These are phyloP conservation scores for Eutrema salsugineum DNA, from an alignment of 441 rosid species.

Conservation along the genomic window DNA sequence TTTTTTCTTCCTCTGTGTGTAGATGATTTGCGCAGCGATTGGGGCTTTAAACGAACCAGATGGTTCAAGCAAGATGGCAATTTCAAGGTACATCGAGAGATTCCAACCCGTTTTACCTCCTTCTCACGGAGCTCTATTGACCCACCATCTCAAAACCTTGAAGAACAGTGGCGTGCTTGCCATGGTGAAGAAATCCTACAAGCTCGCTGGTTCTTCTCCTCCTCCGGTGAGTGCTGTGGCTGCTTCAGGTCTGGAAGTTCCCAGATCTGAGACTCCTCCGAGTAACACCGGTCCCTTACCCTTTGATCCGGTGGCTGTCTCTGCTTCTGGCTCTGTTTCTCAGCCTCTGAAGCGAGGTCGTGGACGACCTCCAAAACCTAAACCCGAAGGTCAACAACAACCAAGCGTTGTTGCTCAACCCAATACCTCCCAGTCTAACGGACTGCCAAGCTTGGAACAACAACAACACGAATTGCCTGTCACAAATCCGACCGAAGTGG, in stretches of 20 bases:
- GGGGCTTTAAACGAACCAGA: constrained; percentile 57
- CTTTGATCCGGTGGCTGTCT: not conserved
- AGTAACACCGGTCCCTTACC: not conserved
- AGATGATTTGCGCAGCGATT: constrained; percentile 77
- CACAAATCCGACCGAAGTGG: constrained; percentile 12
- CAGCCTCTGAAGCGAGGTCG: constrained; percentile 52
- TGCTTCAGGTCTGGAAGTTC: not conserved
- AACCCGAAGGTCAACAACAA: constrained; percentile 11
- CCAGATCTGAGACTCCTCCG: constrained; percentile 10
- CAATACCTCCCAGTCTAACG: constrained; percentile 6
- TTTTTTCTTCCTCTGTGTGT: not conserved
- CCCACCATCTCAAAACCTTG: constrained; percentile 57
- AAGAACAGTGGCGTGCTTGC: constrained; percentile 50
- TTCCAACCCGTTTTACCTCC: constrained; percentile 40
- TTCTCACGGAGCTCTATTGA: constrained; percentile 48
- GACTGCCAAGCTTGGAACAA: not conserved
- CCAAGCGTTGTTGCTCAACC: not conserved
- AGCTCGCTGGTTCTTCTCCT: constrained; percentile 23
- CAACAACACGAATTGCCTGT: not conserved
- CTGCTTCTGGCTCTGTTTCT: constrained; percentile 5
- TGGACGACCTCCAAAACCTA: constrained; percentile 67
- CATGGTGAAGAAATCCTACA: constrained; percentile 71
- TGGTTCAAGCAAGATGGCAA: constrained; percentile 81
- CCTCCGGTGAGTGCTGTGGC: constrained; percentile 34
- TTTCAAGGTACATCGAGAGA: constrained; percentile 58